Conservation (phyloP, 148 eudicot genomes). For the Vaccinium corymbosum region DNA sequence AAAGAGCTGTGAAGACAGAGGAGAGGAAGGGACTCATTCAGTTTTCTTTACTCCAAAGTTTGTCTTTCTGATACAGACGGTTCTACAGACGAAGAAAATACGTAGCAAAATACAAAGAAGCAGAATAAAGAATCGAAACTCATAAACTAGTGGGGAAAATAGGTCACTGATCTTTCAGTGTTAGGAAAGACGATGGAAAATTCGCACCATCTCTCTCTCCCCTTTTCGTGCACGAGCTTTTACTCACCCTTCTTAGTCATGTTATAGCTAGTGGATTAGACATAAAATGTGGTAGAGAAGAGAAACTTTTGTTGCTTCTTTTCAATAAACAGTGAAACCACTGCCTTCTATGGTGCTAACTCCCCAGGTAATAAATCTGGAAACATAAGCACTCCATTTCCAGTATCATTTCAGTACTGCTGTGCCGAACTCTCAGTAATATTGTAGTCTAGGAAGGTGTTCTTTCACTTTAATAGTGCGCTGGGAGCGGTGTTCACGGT, state of each 20-base stretch:
- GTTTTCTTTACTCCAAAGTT: neutral
- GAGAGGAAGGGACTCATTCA: neutral
- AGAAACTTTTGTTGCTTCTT: constrained; percentile 8
- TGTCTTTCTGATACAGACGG: neutral
- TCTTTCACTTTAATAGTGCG: no score
- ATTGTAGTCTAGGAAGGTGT: neutral
- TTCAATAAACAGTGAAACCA: neutral
- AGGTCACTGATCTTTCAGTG: neutral
- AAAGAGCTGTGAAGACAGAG: neutral
- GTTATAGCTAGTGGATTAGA: neutral
- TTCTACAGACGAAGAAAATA: neutral
- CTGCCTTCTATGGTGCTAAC: neutral
- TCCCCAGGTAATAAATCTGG: neutral
- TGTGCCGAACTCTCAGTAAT: neutral
- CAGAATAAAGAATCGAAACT: neutral
- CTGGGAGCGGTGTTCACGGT: neutral
- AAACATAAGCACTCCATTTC: neutral
- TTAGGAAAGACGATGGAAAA: neutral
- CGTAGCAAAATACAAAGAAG: neutral
- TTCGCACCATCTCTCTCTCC: neutral
- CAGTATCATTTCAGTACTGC: neutral
- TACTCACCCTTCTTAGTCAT: neutral
- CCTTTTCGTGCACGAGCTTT: no score
- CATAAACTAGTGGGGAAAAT: neutral
- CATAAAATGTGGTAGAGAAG: neutral